Base-by-base conservation (phyloP, 805 yeast species). In the Lachancea mirantina region DNA sequence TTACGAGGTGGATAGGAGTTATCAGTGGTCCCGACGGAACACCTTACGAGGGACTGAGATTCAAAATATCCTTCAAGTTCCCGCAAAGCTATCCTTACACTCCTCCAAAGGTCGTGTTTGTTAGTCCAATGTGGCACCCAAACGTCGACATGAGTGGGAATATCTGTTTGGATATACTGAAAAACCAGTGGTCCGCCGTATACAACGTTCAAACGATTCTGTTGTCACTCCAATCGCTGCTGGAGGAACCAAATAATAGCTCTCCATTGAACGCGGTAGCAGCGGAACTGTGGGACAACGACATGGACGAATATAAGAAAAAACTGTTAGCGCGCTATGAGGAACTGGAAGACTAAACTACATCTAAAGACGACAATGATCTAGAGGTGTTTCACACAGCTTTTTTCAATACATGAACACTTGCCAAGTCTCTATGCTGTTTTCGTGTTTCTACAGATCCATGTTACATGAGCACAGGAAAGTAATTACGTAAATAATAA, bases 121-220 rank as follows among this genome's bases (percentile, higher is more conserved):
- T 64, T 19, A 67, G 75, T 26, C 78, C 80, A 11, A 68, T 74
- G 68, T 72, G 74, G 67, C 82, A 75, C 47, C 83, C 83, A 17
- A 76, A 76, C 47, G 73, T 76, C 39, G 78, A 74, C 43, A 68
- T 71, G 64, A 59, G 68, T 34, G 83, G 83, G n/a, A 68, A 73
- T 40, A 77, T 76, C 38, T 76, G 83, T 42, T 59, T 76, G 27
- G 79, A 75, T 49, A 76, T 76, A 33, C 61, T 76, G 50, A 74
- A 76, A 49, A 79, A 74, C 32, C 65, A 74, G 41, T 76, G 83
- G 83, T 67, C 76, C 32, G 80, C 77, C 1, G 70, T 74, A 7
- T 74, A 72, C 53, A 73, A 74, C 42, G 76, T 76, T 8, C 77
- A 73, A 55, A 71, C 77, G 29, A 70, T 76, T 34, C 58, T 76